Base-by-base conservation (phyloP, 225 moss, liverwort and hornwort species). In the Bryoerythrophyllum caledonicum region DNA sequence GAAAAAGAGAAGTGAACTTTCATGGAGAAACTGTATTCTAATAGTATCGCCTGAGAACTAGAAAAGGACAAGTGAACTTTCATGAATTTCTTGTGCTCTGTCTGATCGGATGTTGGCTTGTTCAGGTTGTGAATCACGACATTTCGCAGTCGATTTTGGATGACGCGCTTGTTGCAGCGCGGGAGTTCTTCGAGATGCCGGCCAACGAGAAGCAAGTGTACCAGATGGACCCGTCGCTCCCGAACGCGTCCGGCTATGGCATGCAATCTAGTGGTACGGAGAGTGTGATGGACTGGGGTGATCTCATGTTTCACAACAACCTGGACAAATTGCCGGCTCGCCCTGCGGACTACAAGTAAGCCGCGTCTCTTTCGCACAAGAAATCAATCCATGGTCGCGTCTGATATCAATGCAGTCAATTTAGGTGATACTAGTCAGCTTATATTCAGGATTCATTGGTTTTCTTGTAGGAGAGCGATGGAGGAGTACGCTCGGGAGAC, bases 171-270 rank as follows among this genome's bases (percentile, higher is more conserved):
- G 65, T 15, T 54, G 79, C 77, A 46, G 65, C 82, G 21, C 76
- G 72, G 76, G 71, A 86, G 46, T 86, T 86, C 63, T 86, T 86
- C 28, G 73, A 77, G 24, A 67, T 86, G 79, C 64, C 82, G 16
- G 56, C 49, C 34, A 26, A 44, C 44, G 82, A 82, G 59, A 86
- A 80, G 73, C 62, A 82, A 63, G 26, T 10, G 34, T 25, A 66
- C 46, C 32, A 69, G 30, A 67, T 71, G 63, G 60, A 78, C 34
- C 17, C 38, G 6, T 53, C 25, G 20, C 25, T 16, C 8, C 55
- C 65, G 1, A 10, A 68, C 16, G 61, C 66, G 15, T 78, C 79
- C 38, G 79, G 75, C 64, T 76, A 80, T 66, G 74, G 77, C 49
- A 71, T 61, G 53, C 75, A 67, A 35, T 68, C 65, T 46, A 49